Evolutionary conservation across 192 early-diverging fungal species (phyloP), one percentile per base, ranked within the genome.

Genomic region (Powellomyces hirtus): DNA sequence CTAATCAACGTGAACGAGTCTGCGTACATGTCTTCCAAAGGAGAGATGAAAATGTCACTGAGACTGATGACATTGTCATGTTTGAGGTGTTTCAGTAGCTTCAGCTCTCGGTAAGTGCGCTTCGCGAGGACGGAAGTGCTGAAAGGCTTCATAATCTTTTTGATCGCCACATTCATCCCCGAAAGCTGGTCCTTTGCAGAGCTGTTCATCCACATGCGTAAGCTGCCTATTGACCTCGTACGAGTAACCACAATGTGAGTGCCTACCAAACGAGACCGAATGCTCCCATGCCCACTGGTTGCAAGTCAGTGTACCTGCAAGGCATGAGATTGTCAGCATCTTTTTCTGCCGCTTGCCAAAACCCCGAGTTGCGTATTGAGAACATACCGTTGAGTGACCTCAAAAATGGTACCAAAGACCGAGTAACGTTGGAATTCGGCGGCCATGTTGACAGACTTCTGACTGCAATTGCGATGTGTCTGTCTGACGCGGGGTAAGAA

Each of bases 91-190:
- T 92, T 93, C 34, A 98, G 82, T 66, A 98, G 86, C 79, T 92
- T 93, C 42, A 98, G 82, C 81, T 98, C 96, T 55, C 96, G 87
- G 75, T 95, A 96, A 31, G 94, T 94, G 46, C 96, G 85, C 80
- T 98, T 98, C 34, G 94, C 89, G 29, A 98, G 82, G 16, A 96
- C 92, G 11, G 92, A 88, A 35, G 92, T 92, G 67, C 85, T 88
- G 81, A 96, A 98, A 11, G 95, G 95, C 55, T 92, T 92, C 85
- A 93, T 88, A 58, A 98, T 94, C 77, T 98, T 98, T 71, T 98
- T 98, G 68, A 98, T 92, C 29, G 96, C 96, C 4, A 93, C 92
- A 61, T 86, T 85, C 63, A 85, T 84, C 30, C 88, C 81, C 1
- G 94, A 94, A 62, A 91, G 79, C 66, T 92, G 89, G 74, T 97